Conservation (phyloP, 2,329 filamentous ascomycete genomes). For the Colletotrichum cordylinicola region DNA sequence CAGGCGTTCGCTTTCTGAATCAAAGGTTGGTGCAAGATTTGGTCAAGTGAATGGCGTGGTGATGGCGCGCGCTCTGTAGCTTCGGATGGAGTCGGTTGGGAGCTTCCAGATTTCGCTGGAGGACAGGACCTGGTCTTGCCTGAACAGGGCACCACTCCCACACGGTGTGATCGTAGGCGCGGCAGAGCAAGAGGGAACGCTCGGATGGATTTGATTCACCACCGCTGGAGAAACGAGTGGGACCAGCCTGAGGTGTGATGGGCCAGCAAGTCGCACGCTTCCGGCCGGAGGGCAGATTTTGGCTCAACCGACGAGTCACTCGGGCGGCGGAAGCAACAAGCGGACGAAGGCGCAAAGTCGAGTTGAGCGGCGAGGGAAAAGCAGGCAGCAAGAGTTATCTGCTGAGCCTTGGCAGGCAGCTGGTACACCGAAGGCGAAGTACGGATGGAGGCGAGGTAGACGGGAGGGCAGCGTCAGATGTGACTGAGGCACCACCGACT, state of each 20-base stretch:
- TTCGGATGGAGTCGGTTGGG: background rate
- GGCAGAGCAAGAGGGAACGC: conserved; percentile 12
- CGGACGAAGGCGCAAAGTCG: background rate
- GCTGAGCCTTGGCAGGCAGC: background rate
- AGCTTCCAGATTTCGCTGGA: conserved; percentile 9
- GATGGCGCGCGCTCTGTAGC: background rate
- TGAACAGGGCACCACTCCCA: background rate
- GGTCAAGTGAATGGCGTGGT: background rate
- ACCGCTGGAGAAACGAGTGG: conserved; percentile 21
- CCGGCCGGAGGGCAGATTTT: conserved; percentile 6
- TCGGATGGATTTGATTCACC: conserved; percentile 13
- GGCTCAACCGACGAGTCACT: background rate
- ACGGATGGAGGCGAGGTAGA: background rate
- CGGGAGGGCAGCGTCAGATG: background rate
- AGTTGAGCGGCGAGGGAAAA: background rate
- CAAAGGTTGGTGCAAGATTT: background rate
- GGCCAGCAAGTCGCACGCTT: conserved; percentile 17
- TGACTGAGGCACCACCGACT: conserved; percentile 5
- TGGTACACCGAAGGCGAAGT: background rate
- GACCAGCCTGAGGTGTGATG: conserved; percentile 7
- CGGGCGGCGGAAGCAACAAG: background rate
- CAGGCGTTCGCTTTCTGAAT: background rate
- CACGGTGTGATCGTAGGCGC: conserved; percentile 9
- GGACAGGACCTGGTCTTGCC: background rate
- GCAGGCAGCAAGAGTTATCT: background rate